phyloP scores from a whole-genome alignment of 208 protist genomes.

The Trichomonas gallinae region DNA sequence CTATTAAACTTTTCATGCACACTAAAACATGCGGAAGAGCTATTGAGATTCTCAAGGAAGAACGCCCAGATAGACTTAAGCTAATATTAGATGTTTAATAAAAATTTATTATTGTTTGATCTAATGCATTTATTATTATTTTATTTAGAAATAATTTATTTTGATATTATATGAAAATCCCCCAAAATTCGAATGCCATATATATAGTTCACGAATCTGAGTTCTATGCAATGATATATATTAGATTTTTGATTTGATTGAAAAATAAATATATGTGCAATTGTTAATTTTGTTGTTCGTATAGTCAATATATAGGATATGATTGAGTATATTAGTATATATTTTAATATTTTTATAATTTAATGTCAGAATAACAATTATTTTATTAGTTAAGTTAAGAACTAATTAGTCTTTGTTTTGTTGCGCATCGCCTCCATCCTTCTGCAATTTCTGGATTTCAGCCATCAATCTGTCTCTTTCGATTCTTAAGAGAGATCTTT shows the following conservation, averaged over 20 bases:
- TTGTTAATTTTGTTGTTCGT: no score
- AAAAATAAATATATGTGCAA: no score
- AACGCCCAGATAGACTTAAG: neutral
- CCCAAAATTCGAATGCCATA: no score
- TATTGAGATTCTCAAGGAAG: neutral
- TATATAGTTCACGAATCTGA: no score
- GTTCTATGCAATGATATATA: no score
- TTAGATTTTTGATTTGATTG: no score
- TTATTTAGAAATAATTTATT: no score
- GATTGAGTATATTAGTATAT: no score
- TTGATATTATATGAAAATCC: no score
- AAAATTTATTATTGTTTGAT: neutral
- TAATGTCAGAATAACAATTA: neutral
- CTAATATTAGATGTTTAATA: neutral
- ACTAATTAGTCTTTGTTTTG: neutral
- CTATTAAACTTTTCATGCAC: neutral
- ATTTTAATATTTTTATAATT: no score
- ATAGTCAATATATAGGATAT: no score
- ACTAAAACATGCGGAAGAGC: neutral
- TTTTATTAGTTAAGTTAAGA: neutral
- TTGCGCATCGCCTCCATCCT: neutral
- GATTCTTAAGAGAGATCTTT: neutral
- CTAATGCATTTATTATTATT: no score
- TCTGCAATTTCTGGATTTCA: conserved; percentile 5
- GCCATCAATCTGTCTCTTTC: neutral